Percentiles rank a stretch among this genome's conserved stretches.
These are phyloP conservation scores for Macrophomina pseudophaseolina DNA, from an alignment of 2,329 filamentous ascomycete species.

Conservation along the genomic window DNA sequence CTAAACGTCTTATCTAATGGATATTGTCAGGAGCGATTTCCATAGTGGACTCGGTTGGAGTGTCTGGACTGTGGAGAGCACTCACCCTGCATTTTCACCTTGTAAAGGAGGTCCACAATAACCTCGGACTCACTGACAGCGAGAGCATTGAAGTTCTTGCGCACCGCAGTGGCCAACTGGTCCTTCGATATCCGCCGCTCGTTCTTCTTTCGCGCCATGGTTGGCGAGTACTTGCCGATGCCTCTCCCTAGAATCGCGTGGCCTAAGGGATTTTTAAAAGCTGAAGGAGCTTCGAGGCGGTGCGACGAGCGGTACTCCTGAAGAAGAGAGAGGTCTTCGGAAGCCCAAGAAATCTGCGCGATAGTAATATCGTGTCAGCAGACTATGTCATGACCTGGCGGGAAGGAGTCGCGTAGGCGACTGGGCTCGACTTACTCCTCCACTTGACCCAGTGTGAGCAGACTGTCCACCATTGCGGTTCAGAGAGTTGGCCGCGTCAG, in stretches of 20 bases:
- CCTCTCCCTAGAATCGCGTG: conserved; percentile 59
- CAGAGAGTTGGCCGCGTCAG: conserved; percentile 41
- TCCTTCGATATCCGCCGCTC: conserved; percentile 73
- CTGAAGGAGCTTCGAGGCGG: conserved; percentile 70
- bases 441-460: conserved; percentile 15
- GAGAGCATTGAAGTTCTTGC: conserved; percentile 83
- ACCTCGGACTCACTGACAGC: conserved; percentile 82
- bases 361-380: neutral
- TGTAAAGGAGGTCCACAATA: conserved; percentile 79
- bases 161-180: conserved; percentile 71
- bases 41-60: neutral
- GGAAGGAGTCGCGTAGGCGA: neutral
- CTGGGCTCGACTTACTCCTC: conserved; percentile 15
- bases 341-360: conserved; percentile 66
- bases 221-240: conserved; percentile 75
- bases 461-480: conserved; percentile 38
- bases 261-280: conserved; percentile 62
- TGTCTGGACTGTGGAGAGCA: conserved; percentile 15
- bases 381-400: neutral
- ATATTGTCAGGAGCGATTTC: conserved; percentile 21
- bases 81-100: conserved; percentile 64
- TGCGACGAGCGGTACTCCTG: conserved; percentile 78
- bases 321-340: conserved; percentile 70
- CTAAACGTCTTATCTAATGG: conserved; percentile 53
- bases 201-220: conserved; percentile 71